A percentile compares a stretch with the other conserved stretches of the same genome.
Evolutionary conservation across 2,329 filamentous ascomycete species (phyloP).

Genomic region (Furcasterigmium furcatum): DNA sequence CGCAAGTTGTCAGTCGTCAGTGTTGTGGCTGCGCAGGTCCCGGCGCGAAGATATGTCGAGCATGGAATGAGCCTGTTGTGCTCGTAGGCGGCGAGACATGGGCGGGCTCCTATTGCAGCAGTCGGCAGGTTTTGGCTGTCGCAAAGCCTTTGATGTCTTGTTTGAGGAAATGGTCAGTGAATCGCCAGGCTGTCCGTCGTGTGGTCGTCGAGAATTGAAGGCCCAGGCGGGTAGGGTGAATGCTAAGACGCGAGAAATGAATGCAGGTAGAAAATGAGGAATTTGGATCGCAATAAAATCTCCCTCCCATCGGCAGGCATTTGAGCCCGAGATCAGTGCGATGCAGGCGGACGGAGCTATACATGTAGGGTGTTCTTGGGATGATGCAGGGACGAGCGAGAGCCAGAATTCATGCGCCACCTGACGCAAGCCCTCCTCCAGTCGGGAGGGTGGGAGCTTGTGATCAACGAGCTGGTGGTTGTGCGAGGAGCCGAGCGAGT

Average conservation of each 20-base stretch:
- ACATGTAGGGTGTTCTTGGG: neutral
- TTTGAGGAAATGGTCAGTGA: neutral
- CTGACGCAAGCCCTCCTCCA: neutral
- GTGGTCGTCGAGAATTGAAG: too few relatives aligned
- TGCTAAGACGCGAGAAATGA: neutral
- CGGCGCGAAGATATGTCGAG: slow-evolving; percentile 1
- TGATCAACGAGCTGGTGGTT: neutral
- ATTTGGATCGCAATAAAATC: neutral
- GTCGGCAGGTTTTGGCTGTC: too few relatives aligned
- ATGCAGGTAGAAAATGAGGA: neutral
- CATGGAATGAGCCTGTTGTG: slow-evolving; percentile 14
- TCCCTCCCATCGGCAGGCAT: neutral
- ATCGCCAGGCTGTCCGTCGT: too few relatives aligned
- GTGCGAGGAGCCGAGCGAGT: neutral
- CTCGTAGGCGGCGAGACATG: slow-evolving; percentile 1
- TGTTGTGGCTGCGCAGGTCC: slow-evolving; percentile 12
- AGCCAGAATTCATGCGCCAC: neutral
- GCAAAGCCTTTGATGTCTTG: slow-evolving; percentile 1
- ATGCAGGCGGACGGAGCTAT: neutral
- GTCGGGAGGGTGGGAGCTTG: neutral
- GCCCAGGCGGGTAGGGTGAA: neutral
- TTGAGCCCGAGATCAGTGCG: neutral
- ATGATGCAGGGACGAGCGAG: neutral
- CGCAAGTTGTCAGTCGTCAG: slow-evolving; percentile 10
- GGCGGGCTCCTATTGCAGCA: neutral